Conservation (phyloP, 2,329 filamentous ascomycete species). For the Penicillium occitanis region DNA sequence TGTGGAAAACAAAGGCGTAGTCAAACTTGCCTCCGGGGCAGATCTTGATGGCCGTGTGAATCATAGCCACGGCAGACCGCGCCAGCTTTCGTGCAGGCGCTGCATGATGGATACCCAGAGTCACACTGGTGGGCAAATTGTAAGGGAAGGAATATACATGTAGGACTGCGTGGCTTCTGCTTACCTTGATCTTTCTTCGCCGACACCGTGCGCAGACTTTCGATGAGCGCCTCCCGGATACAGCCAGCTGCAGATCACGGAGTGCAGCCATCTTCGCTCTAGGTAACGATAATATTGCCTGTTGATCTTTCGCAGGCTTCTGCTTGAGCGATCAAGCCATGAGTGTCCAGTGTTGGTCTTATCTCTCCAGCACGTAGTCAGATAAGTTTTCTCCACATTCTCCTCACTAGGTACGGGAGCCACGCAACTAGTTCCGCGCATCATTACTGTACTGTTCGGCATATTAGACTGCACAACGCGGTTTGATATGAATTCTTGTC, state of each 20-base stretch:
- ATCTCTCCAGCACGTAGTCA: background rate
- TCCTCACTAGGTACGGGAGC: background rate
- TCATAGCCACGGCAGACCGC: slow-evolving; percentile 9
- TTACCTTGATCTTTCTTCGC: background rate
- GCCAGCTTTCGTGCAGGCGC: slow-evolving; percentile 10
- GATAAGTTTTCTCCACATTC: background rate
- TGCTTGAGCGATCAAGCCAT: background rate
- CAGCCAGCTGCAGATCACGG: slow-evolving; percentile 9
- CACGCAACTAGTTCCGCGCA: background rate
- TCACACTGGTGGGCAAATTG: background rate
- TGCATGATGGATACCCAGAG: slow-evolving; percentile 8
- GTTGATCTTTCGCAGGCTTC: background rate
- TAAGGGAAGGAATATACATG: background rate
- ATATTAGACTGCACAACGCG: background rate
- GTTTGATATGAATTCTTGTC: background rate
- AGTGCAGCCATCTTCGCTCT: slow-evolving; percentile 5
- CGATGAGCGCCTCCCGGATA: slow-evolving; percentile 1
- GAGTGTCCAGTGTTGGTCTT: background rate
- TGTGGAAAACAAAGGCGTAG: background rate
- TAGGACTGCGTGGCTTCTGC: background rate
- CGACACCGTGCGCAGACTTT: slow-evolving; percentile 11
- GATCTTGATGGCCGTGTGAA: slow-evolving; percentile 6
- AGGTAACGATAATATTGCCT: background rate
- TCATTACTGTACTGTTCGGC: background rate
- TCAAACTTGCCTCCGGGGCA: background rate